These are phyloP conservation scores for Pochonia chlamydosporia DNA, from an alignment of 2,329 filamentous ascomycete species.

Conservation along the genomic window DNA sequence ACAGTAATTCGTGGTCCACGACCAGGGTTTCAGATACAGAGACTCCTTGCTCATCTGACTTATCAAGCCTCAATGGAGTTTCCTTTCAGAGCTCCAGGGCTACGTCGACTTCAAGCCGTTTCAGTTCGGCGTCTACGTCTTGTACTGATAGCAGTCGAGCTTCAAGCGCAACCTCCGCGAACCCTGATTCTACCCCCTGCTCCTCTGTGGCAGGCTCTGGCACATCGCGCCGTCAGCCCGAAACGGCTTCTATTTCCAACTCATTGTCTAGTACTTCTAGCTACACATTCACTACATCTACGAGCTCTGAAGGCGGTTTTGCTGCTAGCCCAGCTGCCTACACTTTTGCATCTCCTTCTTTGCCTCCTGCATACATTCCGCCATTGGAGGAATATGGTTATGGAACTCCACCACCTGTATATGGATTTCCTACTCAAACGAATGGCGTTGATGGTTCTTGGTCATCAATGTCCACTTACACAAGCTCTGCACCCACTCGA, in stretches of 20 bases:
- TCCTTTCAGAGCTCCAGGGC: not conserved
- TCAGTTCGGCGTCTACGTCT: not conserved
- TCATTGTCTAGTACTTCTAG: not conserved
- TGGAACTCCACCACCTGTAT: constrained; percentile 3
- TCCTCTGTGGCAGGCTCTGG: not conserved
- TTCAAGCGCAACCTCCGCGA: not conserved
- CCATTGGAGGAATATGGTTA: constrained; percentile 11
- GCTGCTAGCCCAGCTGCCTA: constrained; percentile 5
- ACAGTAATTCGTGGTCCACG: not conserved
- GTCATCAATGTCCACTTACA: not conserved
- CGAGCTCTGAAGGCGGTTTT: not conserved
- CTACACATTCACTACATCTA: not conserved
- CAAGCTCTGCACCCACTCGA: not conserved
- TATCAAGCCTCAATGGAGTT: not conserved
- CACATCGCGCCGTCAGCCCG: not conserved
- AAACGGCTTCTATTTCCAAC: not conserved
- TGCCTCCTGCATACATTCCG: constrained; percentile 8
- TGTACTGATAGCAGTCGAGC: constrained; percentile 2
- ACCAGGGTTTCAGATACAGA: not conserved
- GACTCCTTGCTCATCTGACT: constrained; percentile 2
- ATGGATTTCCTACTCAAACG: not conserved
- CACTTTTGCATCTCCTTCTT: constrained; percentile 1
- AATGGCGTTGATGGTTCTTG: not conserved
- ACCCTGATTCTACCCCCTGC: not conserved
- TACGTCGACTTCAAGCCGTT: not conserved